Conservation (phyloP, 2,329 filamentous ascomycete species). For the Graphilbum sp. region DNA sequence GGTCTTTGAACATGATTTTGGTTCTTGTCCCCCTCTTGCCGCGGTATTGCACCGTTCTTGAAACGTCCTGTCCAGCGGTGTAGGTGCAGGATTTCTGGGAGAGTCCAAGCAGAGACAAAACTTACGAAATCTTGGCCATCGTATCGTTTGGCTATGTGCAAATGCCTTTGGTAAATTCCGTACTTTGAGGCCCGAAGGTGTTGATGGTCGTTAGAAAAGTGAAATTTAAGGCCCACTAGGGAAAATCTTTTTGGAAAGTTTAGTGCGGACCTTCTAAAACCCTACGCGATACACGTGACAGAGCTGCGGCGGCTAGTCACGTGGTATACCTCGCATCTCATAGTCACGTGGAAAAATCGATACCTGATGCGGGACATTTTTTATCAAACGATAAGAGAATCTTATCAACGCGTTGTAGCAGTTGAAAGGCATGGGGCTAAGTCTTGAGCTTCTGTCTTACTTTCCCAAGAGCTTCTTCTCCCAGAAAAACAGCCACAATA, state of each 20-base stretch:
- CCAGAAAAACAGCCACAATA: constrained; percentile 5
- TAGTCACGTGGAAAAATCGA: too few relatives aligned
- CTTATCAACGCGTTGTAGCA: too few relatives aligned
- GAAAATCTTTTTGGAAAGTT: background rate
- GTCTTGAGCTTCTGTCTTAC: background rate
- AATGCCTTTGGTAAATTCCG: background rate
- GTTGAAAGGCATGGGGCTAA: background rate
- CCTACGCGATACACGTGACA: constrained; percentile 2
- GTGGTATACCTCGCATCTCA: background rate
- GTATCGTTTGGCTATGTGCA: background rate
- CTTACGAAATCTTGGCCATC: background rate
- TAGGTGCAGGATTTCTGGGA: too few relatives aligned
- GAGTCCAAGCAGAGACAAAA: background rate
- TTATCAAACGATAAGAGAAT: too few relatives aligned
- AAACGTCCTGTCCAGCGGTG: too few relatives aligned
- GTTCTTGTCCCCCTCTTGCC: too few relatives aligned
- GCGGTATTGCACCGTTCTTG: too few relatives aligned
- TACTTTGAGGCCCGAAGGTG: too few relatives aligned
- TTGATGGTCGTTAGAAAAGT: background rate
- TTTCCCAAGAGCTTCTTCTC: constrained; percentile 4
- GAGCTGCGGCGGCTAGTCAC: too few relatives aligned
- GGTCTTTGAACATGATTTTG: too few relatives aligned
- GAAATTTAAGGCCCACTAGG: background rate
- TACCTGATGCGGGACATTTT: too few relatives aligned
- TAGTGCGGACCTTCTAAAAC: constrained; percentile 1